Percentiles rank a stretch among this genome's conserved stretches.
These are phyloP conservation scores for Plasmodium sp. DNA, from an alignment of 169 alveolate genomes.

Conservation along the genomic window DNA sequence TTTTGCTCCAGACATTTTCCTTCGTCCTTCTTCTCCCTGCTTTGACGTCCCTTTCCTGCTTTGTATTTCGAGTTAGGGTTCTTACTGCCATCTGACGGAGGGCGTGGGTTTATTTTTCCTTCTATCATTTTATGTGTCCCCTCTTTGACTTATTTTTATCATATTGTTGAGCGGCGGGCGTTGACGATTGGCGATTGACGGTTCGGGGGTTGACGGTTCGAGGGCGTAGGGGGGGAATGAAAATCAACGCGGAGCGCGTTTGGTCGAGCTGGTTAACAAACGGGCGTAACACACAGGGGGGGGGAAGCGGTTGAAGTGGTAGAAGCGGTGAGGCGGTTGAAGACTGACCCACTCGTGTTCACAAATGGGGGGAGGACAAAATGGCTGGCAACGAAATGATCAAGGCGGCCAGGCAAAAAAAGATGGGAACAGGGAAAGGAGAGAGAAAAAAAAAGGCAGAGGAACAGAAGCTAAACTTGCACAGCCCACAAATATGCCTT, in stretches of 20 bases:
- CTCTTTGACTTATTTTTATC: neutral
- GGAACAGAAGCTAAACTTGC: neutral
- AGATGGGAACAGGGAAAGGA: neutral
- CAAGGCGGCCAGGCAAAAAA: neutral
- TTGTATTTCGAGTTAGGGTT: neutral
- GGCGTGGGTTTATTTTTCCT: neutral
- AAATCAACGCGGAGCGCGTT: neutral
- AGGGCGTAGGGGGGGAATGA: neutral
- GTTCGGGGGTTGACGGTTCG: neutral
- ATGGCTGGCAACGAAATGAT: neutral
- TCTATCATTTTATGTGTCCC: slow-evolving; percentile 22
- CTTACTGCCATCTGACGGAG: neutral
- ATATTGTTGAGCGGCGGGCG: neutral
- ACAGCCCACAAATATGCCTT: neutral
- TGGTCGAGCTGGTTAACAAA: neutral
- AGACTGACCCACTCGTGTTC: neutral
- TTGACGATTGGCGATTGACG: neutral
- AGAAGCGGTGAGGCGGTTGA: neutral
- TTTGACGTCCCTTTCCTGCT: neutral
- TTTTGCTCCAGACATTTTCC: neutral
- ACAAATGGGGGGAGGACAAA: neutral
- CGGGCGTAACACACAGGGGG: neutral
- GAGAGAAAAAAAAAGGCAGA: neutral
- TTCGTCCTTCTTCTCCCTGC: slow-evolving; percentile 3
- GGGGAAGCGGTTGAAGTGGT: neutral